Evolutionary conservation across 2,329 filamentous ascomycete species (phyloP), one percentile per base, ranked within the genome.

Genomic region (Amphichorda felina): DNA sequence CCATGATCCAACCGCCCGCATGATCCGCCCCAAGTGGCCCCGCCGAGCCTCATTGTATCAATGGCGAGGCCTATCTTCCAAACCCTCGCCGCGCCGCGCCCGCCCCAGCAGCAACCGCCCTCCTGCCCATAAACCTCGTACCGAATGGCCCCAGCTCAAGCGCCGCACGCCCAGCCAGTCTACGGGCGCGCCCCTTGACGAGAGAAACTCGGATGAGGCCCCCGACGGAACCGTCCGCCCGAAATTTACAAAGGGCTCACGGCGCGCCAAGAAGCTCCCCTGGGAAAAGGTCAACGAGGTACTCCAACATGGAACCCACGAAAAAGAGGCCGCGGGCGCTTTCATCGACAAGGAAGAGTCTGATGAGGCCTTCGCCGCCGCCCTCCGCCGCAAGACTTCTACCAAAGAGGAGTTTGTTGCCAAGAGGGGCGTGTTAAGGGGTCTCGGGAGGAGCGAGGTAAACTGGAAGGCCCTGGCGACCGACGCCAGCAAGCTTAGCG

Each of bases 11-110:
- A 29, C 41, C 42, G 45, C 42, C 47, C 43, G 45, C 38, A 56
- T 56, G 53, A 52, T 48, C 37, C 43, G 49, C 40, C 47, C 41
- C 21, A 43, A 36, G 53, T 51, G 49, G 50, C 43, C 46, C 30
- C 40, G 45, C 41, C 40, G 38, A 37, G 37, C 45, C 33, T 42
- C 39, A 10, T 16, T 22, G 14, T 9, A 29, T 21, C 7, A 8
- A 30, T 36, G 26, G 33, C 14, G 9, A 16, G 13, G 25, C 21
- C 13, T 6, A 25, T 33, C 30, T 9, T 37, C 21, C 21, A 36
- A 17, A 22, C 25, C 30, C 27, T 27, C 27, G 9, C 14, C 29
- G 15, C 13, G 6, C 19, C 31, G 4, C 11, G 13, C 10, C 31
- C 6, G 5, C 16, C 17, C 11, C 9, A 18, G 17, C 7, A 11